Evolutionary conservation across 345 rosid species (phyloP).

Genomic region (Murraya paniculata): DNA sequence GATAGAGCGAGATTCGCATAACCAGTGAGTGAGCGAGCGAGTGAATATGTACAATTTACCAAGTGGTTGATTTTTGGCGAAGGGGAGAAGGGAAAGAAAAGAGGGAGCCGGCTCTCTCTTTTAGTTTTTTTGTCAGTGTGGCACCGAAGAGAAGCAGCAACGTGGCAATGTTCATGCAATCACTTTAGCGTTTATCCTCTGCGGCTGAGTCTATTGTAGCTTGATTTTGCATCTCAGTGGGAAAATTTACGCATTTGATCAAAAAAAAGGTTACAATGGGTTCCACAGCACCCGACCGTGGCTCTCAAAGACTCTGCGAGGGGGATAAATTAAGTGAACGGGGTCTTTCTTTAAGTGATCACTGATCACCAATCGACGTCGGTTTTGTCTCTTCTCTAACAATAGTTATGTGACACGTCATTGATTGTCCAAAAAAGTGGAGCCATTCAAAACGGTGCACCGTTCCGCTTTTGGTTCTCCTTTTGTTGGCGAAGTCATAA

Average conservation of each 20-base stretch:
- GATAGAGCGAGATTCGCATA: conserved; percentile 22
- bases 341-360: no score
- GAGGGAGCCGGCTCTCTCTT: background rate
- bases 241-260: no score
- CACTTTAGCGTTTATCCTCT: background rate
- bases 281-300: no score
- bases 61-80: no score
- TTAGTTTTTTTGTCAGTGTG: conserved; percentile 2
- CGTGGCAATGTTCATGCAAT: conserved; percentile 54
- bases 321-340: no score
- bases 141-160: conserved; percentile 37
- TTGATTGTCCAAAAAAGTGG: background rate
- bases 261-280: no score
- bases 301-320: no score
- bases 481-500: background rate
- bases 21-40: background rate
- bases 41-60: background rate
- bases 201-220: background rate
- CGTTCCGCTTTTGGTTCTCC: background rate
- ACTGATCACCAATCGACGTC: background rate
- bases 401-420: no score
- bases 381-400: background rate
- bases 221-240: no score
- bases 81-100: background rate
- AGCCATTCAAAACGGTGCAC: background rate